These are phyloP conservation scores for Spirogloea muscicola DNA, from an alignment of 139 green algal genomes.

Conservation along the genomic window DNA sequence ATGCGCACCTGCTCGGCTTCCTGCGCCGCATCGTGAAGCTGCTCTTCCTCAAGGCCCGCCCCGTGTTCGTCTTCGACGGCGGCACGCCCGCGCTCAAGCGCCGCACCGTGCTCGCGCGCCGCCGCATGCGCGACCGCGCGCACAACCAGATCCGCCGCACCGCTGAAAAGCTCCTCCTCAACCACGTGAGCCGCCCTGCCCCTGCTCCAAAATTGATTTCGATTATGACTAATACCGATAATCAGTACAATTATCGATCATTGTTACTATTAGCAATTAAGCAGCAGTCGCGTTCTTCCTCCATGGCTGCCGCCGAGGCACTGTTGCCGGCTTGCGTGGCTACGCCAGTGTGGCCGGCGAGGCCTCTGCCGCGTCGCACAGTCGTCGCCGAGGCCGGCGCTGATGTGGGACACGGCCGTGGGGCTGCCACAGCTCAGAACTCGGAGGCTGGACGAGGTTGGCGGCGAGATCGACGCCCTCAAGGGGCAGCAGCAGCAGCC, in stretches of 20 bases:
- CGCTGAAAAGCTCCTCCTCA: conserved; percentile 92
- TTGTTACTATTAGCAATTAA: not conserved
- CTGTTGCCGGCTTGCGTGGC: not conserved
- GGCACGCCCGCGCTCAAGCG: conserved; percentile 88
- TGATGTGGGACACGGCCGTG: too few species aligned
- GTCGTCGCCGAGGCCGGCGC: not conserved
- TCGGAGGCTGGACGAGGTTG: conserved; percentile 21
- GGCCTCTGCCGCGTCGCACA: not conserved
- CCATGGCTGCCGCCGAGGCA: not conserved
- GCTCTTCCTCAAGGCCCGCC: conserved; percentile 84
- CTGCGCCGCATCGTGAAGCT: conserved; percentile 93
- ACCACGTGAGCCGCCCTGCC: conserved; percentile 60
- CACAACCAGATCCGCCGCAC: conserved; percentile 36
- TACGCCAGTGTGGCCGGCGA: too few species aligned
- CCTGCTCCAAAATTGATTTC: not conserved
- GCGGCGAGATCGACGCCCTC: not conserved
- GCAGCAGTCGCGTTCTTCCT: not conserved
- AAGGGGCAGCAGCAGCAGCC: not conserved
- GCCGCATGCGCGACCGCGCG: conserved; percentile 41
- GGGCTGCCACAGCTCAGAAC: conserved; percentile 6
- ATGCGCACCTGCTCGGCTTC: conserved; percentile 95
- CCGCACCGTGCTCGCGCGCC: conserved; percentile 58
- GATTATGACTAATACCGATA: not conserved
- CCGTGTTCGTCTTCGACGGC: conserved; percentile 98
- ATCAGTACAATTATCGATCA: not conserved